Base-by-base conservation (phyloP, 129 eudicot genomes). In the Rutidosis leptorrhynchoides region DNA sequence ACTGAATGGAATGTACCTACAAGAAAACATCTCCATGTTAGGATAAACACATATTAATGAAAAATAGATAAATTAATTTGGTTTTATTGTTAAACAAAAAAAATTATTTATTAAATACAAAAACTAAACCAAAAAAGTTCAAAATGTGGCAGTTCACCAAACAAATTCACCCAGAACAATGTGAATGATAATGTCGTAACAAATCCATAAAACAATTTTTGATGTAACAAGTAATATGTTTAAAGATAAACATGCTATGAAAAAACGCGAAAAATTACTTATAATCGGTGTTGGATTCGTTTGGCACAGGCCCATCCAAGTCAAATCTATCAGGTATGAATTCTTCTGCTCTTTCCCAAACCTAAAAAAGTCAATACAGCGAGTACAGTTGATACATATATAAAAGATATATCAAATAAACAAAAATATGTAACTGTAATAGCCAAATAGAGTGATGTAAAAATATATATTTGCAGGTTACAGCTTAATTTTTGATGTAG, bases 321-420 rank as follows among this genome's bases (percentile, higher is more conserved):
- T 81, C 95, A 69, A 88, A 92, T 79, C 98, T 83, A 73, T 88
- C 96, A 22, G 96, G 96, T 52, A 80, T 65, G 58, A 93, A 93
- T 62, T 88, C 98, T 76, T 88, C 98, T 5, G 98, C 96, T 69
- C 86, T 72, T 43, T 88, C 98, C 98, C 98, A 93, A 1, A 93
- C 98, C 98, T 93, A 62, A 20, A 24, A 68, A 40, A 7, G 30
- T 27, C 37, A 8, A 46, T 7, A 60, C 49, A 4, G 4, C 12
- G 27, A 28, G 49, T 0, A 59, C 26, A 29, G 45, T 21, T n/a
- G n/a, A n/a, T n/a, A n/a, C n/a, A n/a, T n/a, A n/a, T n/a, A n/a
- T n/a, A n/a, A n/a, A n/a, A n/a, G n/a, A n/a, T n/a, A n/a, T n/a
- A n/a, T n/a, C n/a, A n/a, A n/a, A n/a, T n/a, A n/a, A 27, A 25